These are phyloP conservation scores for Leishmania aethiopica DNA, from an alignment of 208 protist genomes.

Conservation along the genomic window DNA sequence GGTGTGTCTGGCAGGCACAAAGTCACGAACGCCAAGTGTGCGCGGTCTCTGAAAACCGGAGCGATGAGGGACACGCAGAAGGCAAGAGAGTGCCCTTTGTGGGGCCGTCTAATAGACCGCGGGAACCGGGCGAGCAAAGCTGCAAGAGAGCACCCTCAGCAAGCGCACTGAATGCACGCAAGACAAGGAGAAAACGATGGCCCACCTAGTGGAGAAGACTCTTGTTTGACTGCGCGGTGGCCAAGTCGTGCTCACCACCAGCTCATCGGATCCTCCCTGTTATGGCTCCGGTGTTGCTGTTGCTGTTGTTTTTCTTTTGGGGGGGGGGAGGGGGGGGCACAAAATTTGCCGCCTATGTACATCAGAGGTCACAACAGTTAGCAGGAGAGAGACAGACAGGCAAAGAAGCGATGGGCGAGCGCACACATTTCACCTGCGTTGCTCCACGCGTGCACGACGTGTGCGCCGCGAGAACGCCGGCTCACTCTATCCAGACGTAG, in stretches of 20 bases:
- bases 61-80: neutral
- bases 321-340: neutral
- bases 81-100: neutral
- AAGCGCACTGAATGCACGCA: neutral
- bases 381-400: neutral
- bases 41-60: neutral
- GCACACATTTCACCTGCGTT: neutral
- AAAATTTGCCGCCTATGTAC: neutral
- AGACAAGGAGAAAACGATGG: neutral
- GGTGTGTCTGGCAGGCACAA: neutral
- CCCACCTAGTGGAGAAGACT: neutral
- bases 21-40: neutral
- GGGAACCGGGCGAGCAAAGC: neutral
- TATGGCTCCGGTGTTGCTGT: neutral
- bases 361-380: neutral
- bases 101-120: neutral
- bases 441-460: neutral
- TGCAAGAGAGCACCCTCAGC: neutral
- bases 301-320: neutral
- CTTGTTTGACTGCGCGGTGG: neutral
- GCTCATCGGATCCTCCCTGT: neutral
- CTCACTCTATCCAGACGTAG: slow-evolving; percentile 24
- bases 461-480: neutral
- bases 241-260: neutral
- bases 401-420: too few species aligned